Conservation (phyloP, 176 grass and related monocot species). For the Avena eriantha region DNA sequence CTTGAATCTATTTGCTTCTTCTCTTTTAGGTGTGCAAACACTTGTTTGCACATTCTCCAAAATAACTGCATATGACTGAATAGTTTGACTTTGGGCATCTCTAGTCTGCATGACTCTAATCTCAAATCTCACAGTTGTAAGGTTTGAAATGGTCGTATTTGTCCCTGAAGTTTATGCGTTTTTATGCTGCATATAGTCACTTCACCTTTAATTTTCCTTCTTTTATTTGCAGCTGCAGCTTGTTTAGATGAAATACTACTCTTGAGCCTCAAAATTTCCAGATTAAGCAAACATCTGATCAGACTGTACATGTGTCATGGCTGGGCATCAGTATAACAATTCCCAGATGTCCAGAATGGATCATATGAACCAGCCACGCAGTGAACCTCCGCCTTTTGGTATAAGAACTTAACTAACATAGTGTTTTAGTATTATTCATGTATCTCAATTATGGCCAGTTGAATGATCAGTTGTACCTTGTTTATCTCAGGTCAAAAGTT, state of each 20-base stretch:
- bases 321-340: slow-evolving; percentile 54
- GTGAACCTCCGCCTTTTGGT: slow-evolving; percentile 57
- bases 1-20: neutral
- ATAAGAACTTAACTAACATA: slow-evolving; percentile 28
- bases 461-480: slow-evolving; percentile 18
- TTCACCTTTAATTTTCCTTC: neutral
- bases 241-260: slow-evolving; percentile 39
- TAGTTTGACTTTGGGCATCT: slow-evolving; percentile 39
- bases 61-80: slow-evolving; percentile 38
- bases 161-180: slow-evolving; percentile 2
- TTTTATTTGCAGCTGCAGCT: slow-evolving; percentile 31
- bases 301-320: slow-evolving; percentile 46
- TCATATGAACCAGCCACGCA: slow-evolving; percentile 46
- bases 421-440: neutral
- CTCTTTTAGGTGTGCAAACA: neutral
- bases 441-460: slow-evolving; percentile 30
- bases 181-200: slow-evolving; percentile 15
- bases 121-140: slow-evolving; percentile 26
- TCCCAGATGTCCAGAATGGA: slow-evolving; percentile 49
- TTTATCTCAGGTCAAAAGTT: slow-evolving; percentile 57
- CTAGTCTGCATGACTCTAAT: slow-evolving; percentile 25
- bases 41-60: neutral
- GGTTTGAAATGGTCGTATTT: slow-evolving; percentile 46
- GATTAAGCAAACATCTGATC: slow-evolving; percentile 36
- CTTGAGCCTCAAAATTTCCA: slow-evolving; percentile 13